Evolutionary conservation across 352 stramenopile species (phyloP).

Genomic region (Saprolegnia diclina): DNA sequence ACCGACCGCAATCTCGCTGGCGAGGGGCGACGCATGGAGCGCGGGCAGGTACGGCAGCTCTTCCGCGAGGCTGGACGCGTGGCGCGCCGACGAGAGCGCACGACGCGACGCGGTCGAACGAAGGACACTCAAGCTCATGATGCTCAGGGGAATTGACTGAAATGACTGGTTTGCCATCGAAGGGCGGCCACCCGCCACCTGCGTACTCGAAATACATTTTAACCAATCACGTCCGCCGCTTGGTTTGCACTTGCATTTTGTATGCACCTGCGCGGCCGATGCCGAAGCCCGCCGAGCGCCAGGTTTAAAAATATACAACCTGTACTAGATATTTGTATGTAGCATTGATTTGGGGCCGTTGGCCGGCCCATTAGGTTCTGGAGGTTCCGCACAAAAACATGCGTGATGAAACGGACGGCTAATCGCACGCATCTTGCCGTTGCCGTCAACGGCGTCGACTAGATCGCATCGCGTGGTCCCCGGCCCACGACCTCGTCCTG

Average conservation of each 20-base stretch:
- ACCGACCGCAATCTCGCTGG: conserved; percentile 18
- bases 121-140: conserved; percentile 28
- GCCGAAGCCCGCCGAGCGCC: background rate
- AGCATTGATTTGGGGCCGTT: background rate
- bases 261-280: background rate
- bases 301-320: background rate
- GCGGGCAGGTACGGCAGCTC: conserved; percentile 15
- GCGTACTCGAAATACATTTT: background rate
- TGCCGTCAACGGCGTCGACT: background rate
- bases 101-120: conserved; percentile 17
- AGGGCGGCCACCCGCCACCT: background rate
- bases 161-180: conserved; percentile 22
- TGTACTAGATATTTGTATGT: background rate
- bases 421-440: background rate
- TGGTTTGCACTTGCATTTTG: conserved; percentile 4
- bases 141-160: conserved; percentile 25
- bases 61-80: conserved; percentile 15
- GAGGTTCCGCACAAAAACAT: conserved; percentile 1
- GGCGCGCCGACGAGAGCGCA: conserved; percentile 4
- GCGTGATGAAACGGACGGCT: background rate
- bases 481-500: too few species aligned
- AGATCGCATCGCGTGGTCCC: background rate
- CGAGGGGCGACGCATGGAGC: conserved; percentile 5
- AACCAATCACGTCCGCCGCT: conserved; percentile 2
- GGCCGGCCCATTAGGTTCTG: background rate